A percentile compares a stretch with the other conserved stretches of the same genome.
Conservation (phyloP, 2,329 filamentous ascomycete species). For the Arthrobotrys entomopaga region DNA sequence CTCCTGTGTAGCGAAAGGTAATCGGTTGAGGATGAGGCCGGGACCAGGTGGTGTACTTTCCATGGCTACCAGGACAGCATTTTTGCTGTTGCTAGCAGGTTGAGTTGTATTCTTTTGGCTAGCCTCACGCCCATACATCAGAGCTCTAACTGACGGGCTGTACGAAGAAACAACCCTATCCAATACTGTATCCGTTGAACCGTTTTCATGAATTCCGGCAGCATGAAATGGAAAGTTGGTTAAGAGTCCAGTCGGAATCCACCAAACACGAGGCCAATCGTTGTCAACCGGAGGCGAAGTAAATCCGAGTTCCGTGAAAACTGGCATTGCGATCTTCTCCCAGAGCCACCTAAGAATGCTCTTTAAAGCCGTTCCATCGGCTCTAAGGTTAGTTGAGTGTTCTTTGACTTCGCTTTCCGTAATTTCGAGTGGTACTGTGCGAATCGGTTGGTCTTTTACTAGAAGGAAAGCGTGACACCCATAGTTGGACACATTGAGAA, state of each 20-base stretch:
- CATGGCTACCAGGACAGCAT: slow-evolving; percentile 60
- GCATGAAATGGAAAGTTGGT: slow-evolving; percentile 61
- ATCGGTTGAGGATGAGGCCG: slow-evolving; percentile 15
- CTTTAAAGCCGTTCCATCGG: slow-evolving; percentile 9
- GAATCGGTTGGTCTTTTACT: slow-evolving; percentile 3
- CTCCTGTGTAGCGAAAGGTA: neutral
- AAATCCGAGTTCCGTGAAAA: slow-evolving; percentile 59
- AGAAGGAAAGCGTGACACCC: slow-evolving; percentile 25
- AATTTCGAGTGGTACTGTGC: slow-evolving; percentile 3
- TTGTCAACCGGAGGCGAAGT: slow-evolving; percentile 26
- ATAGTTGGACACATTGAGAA: slow-evolving; percentile 59
- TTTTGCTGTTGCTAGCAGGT: neutral
- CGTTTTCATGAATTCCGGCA: slow-evolving; percentile 59
- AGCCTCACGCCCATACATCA: slow-evolving; percentile 58
- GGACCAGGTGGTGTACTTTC: slow-evolving; percentile 59
- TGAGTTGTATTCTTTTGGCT: neutral
- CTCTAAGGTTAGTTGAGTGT: slow-evolving; percentile 38
- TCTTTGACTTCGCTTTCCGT: slow-evolving; percentile 2
- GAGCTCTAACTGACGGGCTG: slow-evolving; percentile 60
- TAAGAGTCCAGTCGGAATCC: slow-evolving; percentile 61
- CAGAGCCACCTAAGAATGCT: slow-evolving; percentile 60
- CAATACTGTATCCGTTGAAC: slow-evolving; percentile 58
- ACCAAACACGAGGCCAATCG: slow-evolving; percentile 59
- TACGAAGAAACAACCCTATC: slow-evolving; percentile 63
- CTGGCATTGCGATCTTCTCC: slow-evolving; percentile 57